Evolutionary conservation across 2,329 filamentous ascomycete genomes (phyloP), one percentile per base, ranked within the genome.

Genomic region (Fusarium burgessii): DNA sequence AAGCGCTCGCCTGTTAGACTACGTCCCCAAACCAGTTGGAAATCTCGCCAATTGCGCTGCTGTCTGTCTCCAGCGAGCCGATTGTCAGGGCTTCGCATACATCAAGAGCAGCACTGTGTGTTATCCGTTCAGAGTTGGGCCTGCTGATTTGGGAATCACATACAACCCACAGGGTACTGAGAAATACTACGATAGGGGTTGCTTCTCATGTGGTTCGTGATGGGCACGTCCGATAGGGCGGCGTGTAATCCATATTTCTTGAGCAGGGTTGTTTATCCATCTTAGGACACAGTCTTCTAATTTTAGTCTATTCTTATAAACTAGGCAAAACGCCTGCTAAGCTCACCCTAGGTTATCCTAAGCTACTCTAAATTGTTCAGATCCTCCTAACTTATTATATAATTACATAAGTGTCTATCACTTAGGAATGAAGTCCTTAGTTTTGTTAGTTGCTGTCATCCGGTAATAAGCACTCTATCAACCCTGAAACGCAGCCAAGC

Each of bases 181-280:
- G 15, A 61, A 64, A 6, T 74, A 59, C 32, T 71, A 74, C 11
- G 72, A 74, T n/a, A 59, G 58, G 43, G 63, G 52, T 6, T 74
- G 72, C 40, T 74, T 65, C 33, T 50, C 20, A 5, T 74, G 71
- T 40, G 29, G 29, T 18, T 72, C 57, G 23, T 57, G 32, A 70
- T 25, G 2, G 15, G 9, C 18, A 8, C 6, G 20, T 23, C 15
- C 3, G 10, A 43, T 36, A 45, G n/a, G 8, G n/a, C 18, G 27
- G 20, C 18, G 33, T 20, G 12, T 36, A n/a, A 35, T 33, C 23
- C 18, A 41, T 23, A 18, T 51, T 15, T 13, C n/a, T 18, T 15
- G 9, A 27, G n/a, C 18, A 18, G 25, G 23, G 17, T 27, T 25
- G 15, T 14, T n/a, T 4, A 14, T 20, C 13, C 6, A 11, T 14